Base-by-base conservation (phyloP, 1,284 basidiomycete species). In the Ceratobasidium sp. region DNA sequence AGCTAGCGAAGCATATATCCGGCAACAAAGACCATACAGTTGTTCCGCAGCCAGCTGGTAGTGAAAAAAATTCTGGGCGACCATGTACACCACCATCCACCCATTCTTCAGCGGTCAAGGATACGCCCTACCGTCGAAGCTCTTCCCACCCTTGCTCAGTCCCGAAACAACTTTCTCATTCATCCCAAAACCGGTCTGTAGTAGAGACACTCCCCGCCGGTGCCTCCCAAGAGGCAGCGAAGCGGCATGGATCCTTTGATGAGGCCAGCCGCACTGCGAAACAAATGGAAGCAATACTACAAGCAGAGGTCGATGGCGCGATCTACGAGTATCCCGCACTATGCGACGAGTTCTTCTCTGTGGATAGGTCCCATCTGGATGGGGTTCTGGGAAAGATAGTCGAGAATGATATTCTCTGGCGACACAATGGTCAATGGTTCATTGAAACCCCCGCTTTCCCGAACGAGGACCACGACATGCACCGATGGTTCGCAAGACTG, bases 271-370 rank as follows among this genome's bases (percentile, higher is more conserved):
- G n/a, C n/a, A n/a, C n/a, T n/a, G n/a, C n/a, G n/a, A n/a, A n/a
- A n/a, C n/a, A 50, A 2, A 60, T 60, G 46, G 58, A 60, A n/a
- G 8, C 11, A 4, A 6, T 30, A 14, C 44, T 60, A 19, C 58
- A 16, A 30, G 11, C n/a, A 9, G 58, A 60, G 21, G 49, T 50
- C 58, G 36, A 49, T 16, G 27, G 14, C 7, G 44, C 58, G 6
- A 25, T 60, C 3, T 60, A 60, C 58, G 27, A 60, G 27, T 60
- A 60, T 21, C 27, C 25, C n/a, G 16, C 9, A 3, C 49, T 60
- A 13, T 11, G 29, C 29, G 46, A 60, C 23, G 58, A 60, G 46
- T 60, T 60, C 30, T 23, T 60, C 11, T 4, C 25, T 19, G 14
- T 50, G 8, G 36, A 64, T 36, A 4, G 11, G 5, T 4, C 33